Evolutionary conservation across 768 basidiomycete species (phyloP).

Genomic region (Pholiota molesta): DNA sequence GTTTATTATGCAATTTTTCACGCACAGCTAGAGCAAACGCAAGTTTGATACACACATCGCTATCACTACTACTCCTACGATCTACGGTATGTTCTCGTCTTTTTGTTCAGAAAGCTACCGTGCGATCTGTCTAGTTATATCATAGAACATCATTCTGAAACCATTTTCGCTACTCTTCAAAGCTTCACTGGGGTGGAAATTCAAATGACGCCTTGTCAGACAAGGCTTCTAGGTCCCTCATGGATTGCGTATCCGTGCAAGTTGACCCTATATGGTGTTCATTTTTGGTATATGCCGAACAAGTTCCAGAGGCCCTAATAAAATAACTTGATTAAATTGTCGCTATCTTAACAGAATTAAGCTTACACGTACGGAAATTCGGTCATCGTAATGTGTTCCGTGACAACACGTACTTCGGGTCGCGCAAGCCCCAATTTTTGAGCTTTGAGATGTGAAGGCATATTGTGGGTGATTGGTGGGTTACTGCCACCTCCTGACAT

Average conservation of each 20-base stretch:
- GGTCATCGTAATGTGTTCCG: slow-evolving; percentile 62
- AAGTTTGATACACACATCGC: not conserved
- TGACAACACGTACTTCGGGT: slow-evolving; percentile 58
- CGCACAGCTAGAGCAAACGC: not conserved
- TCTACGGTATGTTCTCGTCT: not conserved
- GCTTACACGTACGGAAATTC: slow-evolving; percentile 48
- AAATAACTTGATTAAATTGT: not conserved
- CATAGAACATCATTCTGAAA: not conserved
- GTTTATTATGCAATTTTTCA: slow-evolving; percentile 11
- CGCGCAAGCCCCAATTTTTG: slow-evolving; percentile 33
- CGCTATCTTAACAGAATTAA: not conserved
- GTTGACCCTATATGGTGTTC: slow-evolving; percentile 24
- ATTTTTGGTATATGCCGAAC: slow-evolving; percentile 28
- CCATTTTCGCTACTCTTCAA: not conserved
- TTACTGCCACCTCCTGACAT: slow-evolving; percentile 37
- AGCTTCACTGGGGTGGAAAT: slow-evolving; percentile 16
- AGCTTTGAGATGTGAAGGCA: slow-evolving; percentile 27
- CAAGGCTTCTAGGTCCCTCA: slow-evolving; percentile 28
- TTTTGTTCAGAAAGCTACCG: not conserved
- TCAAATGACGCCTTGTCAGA: slow-evolving; percentile 32
- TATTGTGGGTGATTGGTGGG: slow-evolving; percentile 30
- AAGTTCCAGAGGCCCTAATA: slow-evolving; percentile 19
- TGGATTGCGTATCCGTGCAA: slow-evolving; percentile 31
- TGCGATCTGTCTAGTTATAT: not conserved
- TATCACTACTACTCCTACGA: not conserved